Conservation (phyloP, 1,139 yeast genomes). For the Taiozyma onychis region DNA sequence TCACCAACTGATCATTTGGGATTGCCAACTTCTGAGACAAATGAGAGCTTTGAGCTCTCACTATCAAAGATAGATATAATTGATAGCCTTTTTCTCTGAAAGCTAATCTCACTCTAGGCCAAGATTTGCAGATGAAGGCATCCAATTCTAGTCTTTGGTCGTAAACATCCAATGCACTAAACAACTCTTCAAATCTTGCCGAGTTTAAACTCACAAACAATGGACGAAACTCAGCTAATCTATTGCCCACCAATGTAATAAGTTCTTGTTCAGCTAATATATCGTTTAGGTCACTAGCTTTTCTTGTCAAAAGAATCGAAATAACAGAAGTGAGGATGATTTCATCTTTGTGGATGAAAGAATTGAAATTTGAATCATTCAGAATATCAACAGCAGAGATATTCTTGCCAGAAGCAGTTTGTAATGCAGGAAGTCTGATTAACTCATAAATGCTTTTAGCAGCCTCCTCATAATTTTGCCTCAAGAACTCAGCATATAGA, state of each 20-base stretch:
- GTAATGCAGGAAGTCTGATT: slow-evolving; percentile 12
- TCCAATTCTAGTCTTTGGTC: slow-evolving; percentile 5
- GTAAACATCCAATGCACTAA: slow-evolving; percentile 9
- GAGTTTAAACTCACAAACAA: slow-evolving; percentile 11
- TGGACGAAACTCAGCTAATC: slow-evolving; percentile 11
- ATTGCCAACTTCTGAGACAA: slow-evolving; percentile 18
- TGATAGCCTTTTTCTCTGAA: slow-evolving; percentile 20
- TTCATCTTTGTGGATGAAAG: slow-evolving; percentile 20
- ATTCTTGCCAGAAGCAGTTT: slow-evolving; percentile 11
- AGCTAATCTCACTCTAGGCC: slow-evolving; percentile 16
- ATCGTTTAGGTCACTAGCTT: slow-evolving; percentile 14
- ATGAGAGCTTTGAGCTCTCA: slow-evolving; percentile 16
- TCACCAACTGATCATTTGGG: slow-evolving; percentile 8
- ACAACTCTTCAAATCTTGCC: slow-evolving; percentile 18
- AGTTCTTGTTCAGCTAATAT: slow-evolving; percentile 12
- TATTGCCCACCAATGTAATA: slow-evolving; percentile 14
- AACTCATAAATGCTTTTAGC: slow-evolving; percentile 9
- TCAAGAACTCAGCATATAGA: slow-evolving; percentile 17
- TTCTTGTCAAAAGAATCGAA: slow-evolving; percentile 16
- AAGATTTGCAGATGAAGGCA: slow-evolving; percentile 13
- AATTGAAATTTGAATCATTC: slow-evolving; percentile 13
- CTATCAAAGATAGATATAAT: slow-evolving; percentile 21
- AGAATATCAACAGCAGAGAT: slow-evolving; percentile 16
- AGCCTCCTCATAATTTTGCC: slow-evolving; percentile 15
- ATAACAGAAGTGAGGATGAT: slow-evolving; percentile 16